These are phyloP conservation scores for Pseudotulostoma volvatum DNA, from an alignment of 495 filamentous ascomycete genomes.

Conservation along the genomic window DNA sequence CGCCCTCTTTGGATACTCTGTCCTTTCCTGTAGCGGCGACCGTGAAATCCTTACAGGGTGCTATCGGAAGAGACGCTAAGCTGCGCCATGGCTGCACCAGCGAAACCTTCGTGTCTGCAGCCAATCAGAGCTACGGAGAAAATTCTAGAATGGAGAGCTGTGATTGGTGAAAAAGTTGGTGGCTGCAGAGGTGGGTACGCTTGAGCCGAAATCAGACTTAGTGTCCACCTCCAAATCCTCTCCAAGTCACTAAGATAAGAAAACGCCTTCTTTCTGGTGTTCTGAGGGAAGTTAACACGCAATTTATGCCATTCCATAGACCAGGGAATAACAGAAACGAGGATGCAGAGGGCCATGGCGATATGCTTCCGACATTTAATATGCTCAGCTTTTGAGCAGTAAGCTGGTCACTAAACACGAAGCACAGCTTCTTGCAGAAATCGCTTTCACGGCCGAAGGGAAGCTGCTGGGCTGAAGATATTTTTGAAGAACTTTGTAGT, in stretches of 20 bases:
- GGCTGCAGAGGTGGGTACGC: background rate
- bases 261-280: background rate
- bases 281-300: background rate
- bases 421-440: too few relatives aligned
- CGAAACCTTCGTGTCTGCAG: too few relatives aligned
- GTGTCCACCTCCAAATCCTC: too few relatives aligned
- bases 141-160: background rate
- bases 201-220: too few relatives aligned
- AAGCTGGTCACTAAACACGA: background rate
- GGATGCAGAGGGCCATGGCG: background rate
- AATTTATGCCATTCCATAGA: background rate
- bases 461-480: too few relatives aligned
- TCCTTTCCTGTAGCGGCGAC: slow-evolving; percentile 13
- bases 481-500: too few relatives aligned
- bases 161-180: background rate
- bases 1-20: background rate
- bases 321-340: background rate
- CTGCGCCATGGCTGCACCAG: slow-evolving; percentile 7
- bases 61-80: background rate
- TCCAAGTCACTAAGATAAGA: too few relatives aligned
- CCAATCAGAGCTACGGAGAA: background rate
- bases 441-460: too few relatives aligned
- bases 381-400: background rate
- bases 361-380: background rate
- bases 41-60: slow-evolving; percentile 7